A percentile compares a stretch with the other conserved stretches of the same genome.
Conservation (phyloP, 2,329 filamentous ascomycete genomes). For the Epichloe uncinata region DNA sequence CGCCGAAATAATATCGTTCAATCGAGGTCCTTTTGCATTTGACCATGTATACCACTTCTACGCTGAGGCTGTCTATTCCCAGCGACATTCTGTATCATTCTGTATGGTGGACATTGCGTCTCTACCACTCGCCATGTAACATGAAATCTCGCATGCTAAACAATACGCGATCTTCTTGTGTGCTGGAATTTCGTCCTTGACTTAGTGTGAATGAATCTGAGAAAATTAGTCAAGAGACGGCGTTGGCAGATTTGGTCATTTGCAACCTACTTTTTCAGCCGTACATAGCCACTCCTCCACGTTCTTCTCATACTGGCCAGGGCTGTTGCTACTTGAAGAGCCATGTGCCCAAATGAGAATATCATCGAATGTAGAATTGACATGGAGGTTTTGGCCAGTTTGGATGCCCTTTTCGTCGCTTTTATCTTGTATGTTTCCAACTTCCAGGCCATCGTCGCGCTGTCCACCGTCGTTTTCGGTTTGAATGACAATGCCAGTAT, state of each 20-base stretch:
- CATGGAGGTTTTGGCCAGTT: constrained; percentile 21
- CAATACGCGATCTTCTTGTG: not conserved
- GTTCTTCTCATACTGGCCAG: constrained; percentile 60
- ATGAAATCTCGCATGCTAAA: not conserved
- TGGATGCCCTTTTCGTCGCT: constrained; percentile 14
- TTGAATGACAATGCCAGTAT: constrained; percentile 48
- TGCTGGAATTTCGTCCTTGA: not conserved
- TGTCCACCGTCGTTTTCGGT: constrained; percentile 24
- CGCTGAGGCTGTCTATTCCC: not conserved
- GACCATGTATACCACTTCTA: not conserved
- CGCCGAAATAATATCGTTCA: too few species aligned
- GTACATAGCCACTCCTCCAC: constrained; percentile 71
- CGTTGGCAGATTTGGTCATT: not conserved
- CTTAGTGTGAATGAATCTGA: not conserved
- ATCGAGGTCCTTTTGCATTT: not conserved
- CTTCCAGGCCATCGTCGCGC: constrained; percentile 14
- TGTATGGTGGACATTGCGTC: not conserved
- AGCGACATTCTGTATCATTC: not conserved
- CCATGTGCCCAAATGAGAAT: constrained; percentile 82
- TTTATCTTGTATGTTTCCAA: constrained; percentile 17
- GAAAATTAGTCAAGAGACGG: not conserved
- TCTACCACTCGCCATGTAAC: not conserved
- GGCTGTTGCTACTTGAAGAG: constrained; percentile 40
- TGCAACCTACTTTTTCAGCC: constrained; percentile 44
- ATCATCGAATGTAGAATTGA: constrained; percentile 54